Base-by-base conservation (phyloP, 1,284 basidiomycete species). In the Marasmius oreades region DNA sequence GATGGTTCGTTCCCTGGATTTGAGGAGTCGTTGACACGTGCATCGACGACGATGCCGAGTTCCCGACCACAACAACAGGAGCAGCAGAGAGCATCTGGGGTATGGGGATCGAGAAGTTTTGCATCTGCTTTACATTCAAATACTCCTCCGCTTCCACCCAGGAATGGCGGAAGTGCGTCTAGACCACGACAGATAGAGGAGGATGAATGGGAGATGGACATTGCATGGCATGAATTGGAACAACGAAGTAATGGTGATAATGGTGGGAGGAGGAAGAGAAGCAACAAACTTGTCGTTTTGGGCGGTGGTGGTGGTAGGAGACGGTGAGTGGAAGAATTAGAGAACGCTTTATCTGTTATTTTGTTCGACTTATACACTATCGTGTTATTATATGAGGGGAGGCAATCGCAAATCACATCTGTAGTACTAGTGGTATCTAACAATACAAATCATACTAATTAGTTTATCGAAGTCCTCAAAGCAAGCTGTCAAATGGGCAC, bases 161-260 rank as follows among this genome's bases (percentile, higher is more conserved):
- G 46, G 37, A 44, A 43, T 23, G 42, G 55, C 1, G 56, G 51
- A n/a, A 45, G 36, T 44, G 57, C 63, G 43, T 60, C 67, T 50
- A 58, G 36, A 53, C 65, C 61, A 50, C 64, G 59, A 53, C 58
- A 59, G 52, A 69, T 62, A 53, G 75, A 75, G 42, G 76, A 77
- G 52, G 84, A 89, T 58, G 88, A 88, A 59, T 89, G 84, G 85
- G 89, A 92, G 66, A 72, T 92, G 39, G 91, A 92, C 63, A 79
- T 78, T 48, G 87, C 87, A 18, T 94, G 90, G 87, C 84, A 90
- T 66, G 90, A 92, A 62, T 76, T 93, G 37, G 89, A 92, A 72
- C 79, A 81, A 61, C 72, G 76, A 53, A 73, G 69, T 36, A 70
- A 71, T 24, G 65, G 69, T 22, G 72, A 68, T 28, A 73, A 75